Conservation (phyloP, 73 alveolate genomes). For the Tetrahymena thermophila region DNA sequence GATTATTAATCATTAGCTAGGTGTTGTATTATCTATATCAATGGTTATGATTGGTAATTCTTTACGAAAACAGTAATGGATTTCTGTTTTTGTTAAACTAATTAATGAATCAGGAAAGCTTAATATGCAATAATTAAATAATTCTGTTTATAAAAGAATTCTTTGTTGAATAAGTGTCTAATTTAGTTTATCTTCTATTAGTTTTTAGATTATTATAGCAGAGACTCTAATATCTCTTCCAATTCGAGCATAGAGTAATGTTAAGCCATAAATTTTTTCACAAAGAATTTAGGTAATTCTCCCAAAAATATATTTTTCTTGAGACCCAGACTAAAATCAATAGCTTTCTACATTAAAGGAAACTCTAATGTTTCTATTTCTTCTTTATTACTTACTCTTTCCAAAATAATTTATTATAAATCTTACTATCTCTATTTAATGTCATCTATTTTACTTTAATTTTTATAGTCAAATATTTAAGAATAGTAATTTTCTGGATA, state of each 20-base stretch:
- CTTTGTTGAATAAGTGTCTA: neutral
- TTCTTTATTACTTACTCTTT: neutral
- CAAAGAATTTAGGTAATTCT: neutral
- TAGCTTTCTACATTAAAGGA: neutral
- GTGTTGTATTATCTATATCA: neutral
- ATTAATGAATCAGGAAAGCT: neutral
- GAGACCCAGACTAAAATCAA: neutral
- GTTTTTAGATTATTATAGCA: neutral
- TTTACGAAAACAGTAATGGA: neutral
- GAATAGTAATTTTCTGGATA: neutral
- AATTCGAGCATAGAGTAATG: neutral
- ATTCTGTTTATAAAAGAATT: neutral
- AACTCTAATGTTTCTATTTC: neutral
- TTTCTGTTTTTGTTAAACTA: no score
- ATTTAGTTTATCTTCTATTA: neutral
- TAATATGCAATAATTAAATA: no score
- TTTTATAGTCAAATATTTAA: neutral
- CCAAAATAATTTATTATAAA: neutral
- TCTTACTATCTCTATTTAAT: neutral
- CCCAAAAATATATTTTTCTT: neutral
- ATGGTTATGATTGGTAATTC: neutral
- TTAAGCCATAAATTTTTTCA: neutral
- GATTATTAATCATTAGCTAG: neutral
- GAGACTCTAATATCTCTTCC: neutral
- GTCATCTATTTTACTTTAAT: neutral